Percentiles rank a stretch among this genome's conserved stretches.
These are phyloP conservation scores for Psilocybe sp. DNA, from an alignment of 768 basidiomycete genomes.

Conservation along the genomic window DNA sequence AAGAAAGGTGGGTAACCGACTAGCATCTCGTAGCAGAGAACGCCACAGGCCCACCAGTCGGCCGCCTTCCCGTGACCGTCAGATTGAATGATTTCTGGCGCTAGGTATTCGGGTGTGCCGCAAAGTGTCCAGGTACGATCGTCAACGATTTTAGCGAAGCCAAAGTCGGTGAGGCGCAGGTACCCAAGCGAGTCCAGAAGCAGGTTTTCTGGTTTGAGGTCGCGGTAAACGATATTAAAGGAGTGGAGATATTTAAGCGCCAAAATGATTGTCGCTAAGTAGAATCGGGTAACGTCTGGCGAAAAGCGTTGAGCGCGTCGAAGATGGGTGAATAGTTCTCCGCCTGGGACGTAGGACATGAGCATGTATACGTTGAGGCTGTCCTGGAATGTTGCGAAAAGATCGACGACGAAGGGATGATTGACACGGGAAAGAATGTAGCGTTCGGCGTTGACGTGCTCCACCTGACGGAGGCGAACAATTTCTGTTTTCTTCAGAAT, in stretches of 20 bases:
- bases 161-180: conserved; percentile 94
- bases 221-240: conserved; percentile 97
- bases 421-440: conserved; percentile 88
- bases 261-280: conserved; percentile 92
- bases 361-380: conserved; percentile 97
- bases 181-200: conserved; percentile 92
- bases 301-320: conserved; percentile 93
- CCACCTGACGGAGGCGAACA: conserved; percentile 89
- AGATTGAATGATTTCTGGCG: conserved; percentile 96
- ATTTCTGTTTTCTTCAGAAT: conserved; percentile 85
- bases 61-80: conserved; percentile 98
- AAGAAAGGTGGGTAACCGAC: conserved; percentile 99
- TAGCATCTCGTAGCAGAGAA: conserved; percentile 97
- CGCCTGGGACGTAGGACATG: conserved; percentile 93
- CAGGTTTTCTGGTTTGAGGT: conserved; percentile 98
- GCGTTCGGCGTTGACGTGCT: conserved; percentile 96
- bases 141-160: conserved; percentile 96
- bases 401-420: conserved; percentile 95
- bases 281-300: conserved; percentile 97
- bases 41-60: conserved; percentile 99
- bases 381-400: conserved; percentile 95
- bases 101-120: conserved; percentile 94
- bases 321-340: conserved; percentile 95
- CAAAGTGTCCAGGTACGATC: conserved; percentile 98
- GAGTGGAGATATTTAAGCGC: conserved; percentile 94